Evolutionary conservation across 2,329 filamentous ascomycete species (phyloP).

Genomic region (Achaetomium macrosporum): DNA sequence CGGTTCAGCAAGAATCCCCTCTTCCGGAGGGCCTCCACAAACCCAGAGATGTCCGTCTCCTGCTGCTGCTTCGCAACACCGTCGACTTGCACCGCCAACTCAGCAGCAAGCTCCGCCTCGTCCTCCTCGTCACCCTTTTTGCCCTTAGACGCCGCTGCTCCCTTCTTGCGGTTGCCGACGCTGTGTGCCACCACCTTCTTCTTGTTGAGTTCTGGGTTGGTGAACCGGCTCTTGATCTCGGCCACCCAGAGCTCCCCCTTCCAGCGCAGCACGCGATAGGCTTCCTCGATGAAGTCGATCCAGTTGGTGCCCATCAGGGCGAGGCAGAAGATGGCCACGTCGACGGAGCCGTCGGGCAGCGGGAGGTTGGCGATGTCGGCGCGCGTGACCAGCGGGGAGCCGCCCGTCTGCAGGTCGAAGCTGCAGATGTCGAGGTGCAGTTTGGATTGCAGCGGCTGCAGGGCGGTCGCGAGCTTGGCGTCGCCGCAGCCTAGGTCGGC

Average conservation of each 20-base stretch:
- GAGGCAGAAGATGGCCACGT: conserved; percentile 90
- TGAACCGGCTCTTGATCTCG: conserved; percentile 93
- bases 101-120: conserved; percentile 43
- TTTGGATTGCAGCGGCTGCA: conserved; percentile 58
- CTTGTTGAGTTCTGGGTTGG: conserved; percentile 35
- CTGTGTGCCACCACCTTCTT: conserved; percentile 57
- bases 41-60: conserved; percentile 81
- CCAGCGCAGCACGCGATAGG: conserved; percentile 83
- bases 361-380: conserved; percentile 87
- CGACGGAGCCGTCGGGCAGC: conserved; percentile 65
- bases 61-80: conserved; percentile 56
- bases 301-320: conserved; percentile 99
- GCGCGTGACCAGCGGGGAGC: conserved; percentile 69
- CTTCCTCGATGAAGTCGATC: conserved; percentile 94
- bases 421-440: conserved; percentile 71
- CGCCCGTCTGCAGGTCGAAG: conserved; percentile 73
- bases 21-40: conserved; percentile 73
- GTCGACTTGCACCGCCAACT: conserved; percentile 66
- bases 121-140: conserved; percentile 47
- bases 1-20: conserved; percentile 80
- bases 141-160: conserved; percentile 31
- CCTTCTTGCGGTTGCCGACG: conserved; percentile 62
- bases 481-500: conserved; percentile 94
- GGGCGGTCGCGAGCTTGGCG: conserved; percentile 66
- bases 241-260: conserved; percentile 96